Evolutionary conservation across 306 rosid genomes (phyloP), one percentile per base, ranked within the genome.

Genomic region (Morella rubra): DNA sequence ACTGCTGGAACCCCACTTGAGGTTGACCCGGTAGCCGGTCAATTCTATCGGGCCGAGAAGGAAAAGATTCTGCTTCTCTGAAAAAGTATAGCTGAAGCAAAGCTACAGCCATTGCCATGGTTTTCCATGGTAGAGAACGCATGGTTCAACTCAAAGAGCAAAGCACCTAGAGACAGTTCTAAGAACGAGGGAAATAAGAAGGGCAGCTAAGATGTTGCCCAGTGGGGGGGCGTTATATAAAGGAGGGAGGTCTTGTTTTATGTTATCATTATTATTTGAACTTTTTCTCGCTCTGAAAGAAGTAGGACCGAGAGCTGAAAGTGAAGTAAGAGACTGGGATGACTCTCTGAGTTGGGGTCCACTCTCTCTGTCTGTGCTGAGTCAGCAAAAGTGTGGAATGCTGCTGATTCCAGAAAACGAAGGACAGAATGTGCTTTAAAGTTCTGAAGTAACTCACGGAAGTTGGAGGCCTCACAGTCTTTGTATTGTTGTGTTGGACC

Each of bases 11-110:
- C 55, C 73, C 84, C 0, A 91, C 97, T n/a, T 42, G 82, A 59
- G 97, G 98, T 66, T 93, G 98, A 72, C 91, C 97, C 10, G 98
- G 98, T 27, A 93, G 58, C 54, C 54, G 69, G n/a, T 44, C 60
- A 54, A 93, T 81, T 76, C 81, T 84, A 75, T 91, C 98, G 72
- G 80, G 66, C 40, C 16, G 59, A 64, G 69, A 65, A 73, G 78
- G 46, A 14, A 15, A 80, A 19, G 85, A 74, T 27, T 74, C 47
- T 9, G 72, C 75, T 67, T 75, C 76, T 24, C 61, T 44, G 76
- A 68, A 73, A 67, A 82, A 80, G 65, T 69, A 79, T 16, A 81
- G 42, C 77, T 53, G 85, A 49, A 66, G 79, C 71, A 79, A 51
- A 15, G 77, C 69, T 44, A 86, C 24, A 79, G 89, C 70, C 67